Base-by-base conservation (phyloP, 768 basidiomycete species). In the Podaxis rugospora region DNA sequence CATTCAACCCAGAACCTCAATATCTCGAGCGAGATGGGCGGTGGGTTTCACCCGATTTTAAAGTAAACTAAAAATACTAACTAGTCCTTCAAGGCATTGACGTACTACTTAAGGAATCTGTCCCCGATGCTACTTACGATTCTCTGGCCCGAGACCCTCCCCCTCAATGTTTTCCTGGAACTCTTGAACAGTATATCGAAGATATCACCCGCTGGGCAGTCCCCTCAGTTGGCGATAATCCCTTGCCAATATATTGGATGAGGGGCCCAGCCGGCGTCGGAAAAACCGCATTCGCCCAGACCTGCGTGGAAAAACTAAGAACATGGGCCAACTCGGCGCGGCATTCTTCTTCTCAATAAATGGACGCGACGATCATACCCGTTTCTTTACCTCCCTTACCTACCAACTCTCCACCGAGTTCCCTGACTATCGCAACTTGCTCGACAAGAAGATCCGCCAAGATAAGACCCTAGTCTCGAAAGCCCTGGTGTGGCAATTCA, bases 101-200 rank as follows among this genome's bases (percentile, higher is more conserved):
- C 37, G n/a, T 55, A 0, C 39, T 55, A 6, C 39, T 32, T 13
- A 39, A 42, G 9, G 18, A 18, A 25, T 55, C 54, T 3, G 14
- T 14, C 27, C 39, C 39, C 0, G 54, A 42, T 5, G 54, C 54
- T 4, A 11, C 39, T 9, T 42, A 40, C 21, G 54, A 55, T 25
- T 55, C 54, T 5, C 2, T 21, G 11, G 25, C 9, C 10, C 54
- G 54, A n/a, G 37, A 23, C 9, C 57, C 54, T 42, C 51, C 55
- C 9, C 59, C 63, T 10, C 52, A 47, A 27, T 64, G 63, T 56
- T 52, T 53, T 21, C 47, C 50, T 7, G 63, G 63, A 14, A 64
- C 59, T 18, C 44, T 59, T 10, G 18, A 13, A 28, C 25, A 61
- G 25, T 18, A 57, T 35, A 61, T 64, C 18, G 37, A 36, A 21